Evolutionary conservation across 2,329 filamentous ascomycete species (phyloP).

Genomic region (Kalaharituber pfeilii): DNA sequence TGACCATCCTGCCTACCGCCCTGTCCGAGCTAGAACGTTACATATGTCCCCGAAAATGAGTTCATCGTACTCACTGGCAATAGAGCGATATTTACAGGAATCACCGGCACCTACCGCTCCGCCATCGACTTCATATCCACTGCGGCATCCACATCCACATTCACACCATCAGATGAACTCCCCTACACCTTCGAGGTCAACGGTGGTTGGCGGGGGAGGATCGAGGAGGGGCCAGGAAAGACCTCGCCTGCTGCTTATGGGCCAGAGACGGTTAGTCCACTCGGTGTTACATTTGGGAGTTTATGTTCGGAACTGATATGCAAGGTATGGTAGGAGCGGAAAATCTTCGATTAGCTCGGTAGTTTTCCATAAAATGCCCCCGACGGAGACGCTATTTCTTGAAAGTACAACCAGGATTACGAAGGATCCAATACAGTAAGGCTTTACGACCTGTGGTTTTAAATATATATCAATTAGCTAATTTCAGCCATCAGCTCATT

Average conservation of each 20-base stretch:
- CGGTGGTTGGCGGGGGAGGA: constrained; percentile 8
- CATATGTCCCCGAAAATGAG: not conserved
- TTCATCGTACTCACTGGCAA: constrained; percentile 1
- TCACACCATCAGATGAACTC: constrained; percentile 8
- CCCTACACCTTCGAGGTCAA: constrained; percentile 10
- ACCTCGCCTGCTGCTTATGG: constrained; percentile 82
- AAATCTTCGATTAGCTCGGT: constrained; percentile 98
- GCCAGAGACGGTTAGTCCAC: constrained; percentile 61
- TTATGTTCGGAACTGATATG: constrained; percentile 12
- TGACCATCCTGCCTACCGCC: not conserved
- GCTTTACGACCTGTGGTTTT: constrained; percentile 11
- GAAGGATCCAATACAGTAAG: constrained; percentile 87
- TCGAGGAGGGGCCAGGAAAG: constrained; percentile 36
- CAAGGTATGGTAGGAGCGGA: constrained; percentile 50
- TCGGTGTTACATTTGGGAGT: not conserved
- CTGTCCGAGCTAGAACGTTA: not conserved
- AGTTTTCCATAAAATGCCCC: constrained; percentile 95
- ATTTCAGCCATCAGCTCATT: constrained; percentile 64
- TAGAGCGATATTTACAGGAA: not conserved
- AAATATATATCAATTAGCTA: not conserved
- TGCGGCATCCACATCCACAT: not conserved
- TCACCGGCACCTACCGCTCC: not conserved
- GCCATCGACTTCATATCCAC: not conserved
- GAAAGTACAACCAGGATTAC: constrained; percentile 90
- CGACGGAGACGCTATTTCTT: constrained; percentile 85